phyloP scores from a whole-genome alignment of 768 basidiomycete genomes.

The Lactarius pseudohatsudake region DNA sequence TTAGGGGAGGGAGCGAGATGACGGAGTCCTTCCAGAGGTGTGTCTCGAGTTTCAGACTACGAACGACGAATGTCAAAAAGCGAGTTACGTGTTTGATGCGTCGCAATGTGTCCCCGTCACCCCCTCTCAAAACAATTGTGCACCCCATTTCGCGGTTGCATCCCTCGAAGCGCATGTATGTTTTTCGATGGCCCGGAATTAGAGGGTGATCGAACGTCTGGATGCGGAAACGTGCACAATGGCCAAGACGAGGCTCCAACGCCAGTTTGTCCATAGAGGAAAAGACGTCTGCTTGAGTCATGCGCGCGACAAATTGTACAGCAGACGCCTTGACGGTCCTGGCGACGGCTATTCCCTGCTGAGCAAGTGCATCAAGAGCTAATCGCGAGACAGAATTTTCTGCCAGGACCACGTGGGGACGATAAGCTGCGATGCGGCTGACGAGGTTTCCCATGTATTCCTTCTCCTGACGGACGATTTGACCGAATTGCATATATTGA shows the following conservation, averaged over 20 bases:
- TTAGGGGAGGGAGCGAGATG: slow-evolving; percentile 68
- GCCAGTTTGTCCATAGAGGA: slow-evolving; percentile 95
- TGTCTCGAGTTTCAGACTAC: slow-evolving; percentile 91
- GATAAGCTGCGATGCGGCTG: slow-evolving; percentile 82
- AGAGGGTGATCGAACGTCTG: slow-evolving; percentile 94
- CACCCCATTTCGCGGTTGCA: slow-evolving; percentile 92
- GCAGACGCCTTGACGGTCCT: slow-evolving; percentile 86
- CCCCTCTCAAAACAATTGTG: slow-evolving; percentile 90
- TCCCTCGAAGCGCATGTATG: slow-evolving; percentile 98
- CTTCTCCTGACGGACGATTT: slow-evolving; percentile 88
- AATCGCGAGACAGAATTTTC: slow-evolving; percentile 89
- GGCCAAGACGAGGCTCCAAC: slow-evolving; percentile 83
- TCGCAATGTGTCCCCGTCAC: slow-evolving; percentile 72
- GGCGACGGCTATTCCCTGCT: slow-evolving; percentile 87
- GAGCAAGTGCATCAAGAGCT: slow-evolving; percentile 82
- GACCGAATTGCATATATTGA: slow-evolving; percentile 90
- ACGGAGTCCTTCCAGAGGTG: slow-evolving; percentile 91
- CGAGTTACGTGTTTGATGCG: slow-evolving; percentile 91
- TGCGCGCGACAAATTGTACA: slow-evolving; percentile 83
- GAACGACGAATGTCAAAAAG: slow-evolving; percentile 89
- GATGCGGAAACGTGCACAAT: slow-evolving; percentile 80
- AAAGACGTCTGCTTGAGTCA: slow-evolving; percentile 93
- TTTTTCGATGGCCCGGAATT: slow-evolving; percentile 93
- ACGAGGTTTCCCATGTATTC: slow-evolving; percentile 89
- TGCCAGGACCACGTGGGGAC: slow-evolving; percentile 90